Conservation (phyloP, 495 filamentous ascomycete species). For the Corynascus novoguineensis region DNA sequence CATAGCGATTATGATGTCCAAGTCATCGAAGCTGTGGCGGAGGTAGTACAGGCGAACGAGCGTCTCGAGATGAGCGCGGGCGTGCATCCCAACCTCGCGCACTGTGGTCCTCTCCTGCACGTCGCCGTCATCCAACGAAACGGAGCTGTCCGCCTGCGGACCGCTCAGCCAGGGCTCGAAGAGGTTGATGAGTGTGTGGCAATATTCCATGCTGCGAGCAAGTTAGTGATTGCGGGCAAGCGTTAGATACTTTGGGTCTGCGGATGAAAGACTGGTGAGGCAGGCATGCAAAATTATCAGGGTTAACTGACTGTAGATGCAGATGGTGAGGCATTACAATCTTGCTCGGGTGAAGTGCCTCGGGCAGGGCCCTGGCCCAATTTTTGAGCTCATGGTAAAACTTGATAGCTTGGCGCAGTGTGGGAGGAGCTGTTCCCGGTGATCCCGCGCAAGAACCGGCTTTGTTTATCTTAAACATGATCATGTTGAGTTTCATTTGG, state of each 20-base stretch:
- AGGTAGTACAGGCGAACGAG: conserved; percentile 38
- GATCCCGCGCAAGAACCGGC: conserved; percentile 8
- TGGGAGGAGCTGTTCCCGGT: conserved; percentile 4
- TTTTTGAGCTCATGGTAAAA: conserved; percentile 24
- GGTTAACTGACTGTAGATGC: conserved; percentile 23
- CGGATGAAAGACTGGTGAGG: too few species aligned
- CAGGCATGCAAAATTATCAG: too few species aligned
- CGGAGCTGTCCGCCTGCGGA: conserved; percentile 1
- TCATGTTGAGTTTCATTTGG: not conserved
- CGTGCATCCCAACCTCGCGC: conserved; percentile 14
- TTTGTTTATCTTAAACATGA: conserved; percentile 26
- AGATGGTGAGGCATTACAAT: conserved; percentile 35
- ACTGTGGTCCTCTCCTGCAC: not conserved
- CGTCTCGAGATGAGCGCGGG: conserved; percentile 30
- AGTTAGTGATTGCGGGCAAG: not conserved
- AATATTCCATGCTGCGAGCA: conserved; percentile 21
- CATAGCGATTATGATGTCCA: conserved; percentile 30
- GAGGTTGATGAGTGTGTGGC: conserved; percentile 20
- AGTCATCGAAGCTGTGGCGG: conserved; percentile 33
- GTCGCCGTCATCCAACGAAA: conserved; percentile 1
- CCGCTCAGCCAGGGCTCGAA: conserved; percentile 13
- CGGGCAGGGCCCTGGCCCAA: conserved; percentile 30
- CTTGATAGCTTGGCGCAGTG: conserved; percentile 17
- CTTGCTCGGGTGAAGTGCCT: conserved; percentile 26
- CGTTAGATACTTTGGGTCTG: too few species aligned